phyloP scores from a whole-genome alignment of 2,329 filamentous ascomycete species.

The Penicillium paneum region DNA sequence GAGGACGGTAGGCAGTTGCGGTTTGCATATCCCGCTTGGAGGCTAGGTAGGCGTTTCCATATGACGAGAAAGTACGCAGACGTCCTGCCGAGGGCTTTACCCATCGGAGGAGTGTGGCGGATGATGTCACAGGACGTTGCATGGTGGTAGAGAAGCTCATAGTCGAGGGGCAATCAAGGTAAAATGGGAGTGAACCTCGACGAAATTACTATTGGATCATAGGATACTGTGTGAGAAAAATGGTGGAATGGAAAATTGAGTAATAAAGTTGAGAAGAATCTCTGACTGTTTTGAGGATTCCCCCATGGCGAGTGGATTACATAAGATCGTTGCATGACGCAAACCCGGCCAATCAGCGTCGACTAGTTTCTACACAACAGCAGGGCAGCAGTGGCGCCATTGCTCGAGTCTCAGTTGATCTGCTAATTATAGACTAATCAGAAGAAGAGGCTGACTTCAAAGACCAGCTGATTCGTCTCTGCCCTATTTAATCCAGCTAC shows the following conservation, averaged over 20 bases:
- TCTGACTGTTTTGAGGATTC: slow-evolving; percentile 25
- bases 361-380: slow-evolving; percentile 39
- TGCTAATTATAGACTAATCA: background rate
- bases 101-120: slow-evolving; percentile 40
- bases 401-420: slow-evolving; percentile 4
- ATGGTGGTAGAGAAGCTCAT: slow-evolving; percentile 42
- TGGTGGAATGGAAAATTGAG: slow-evolving; percentile 8
- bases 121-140: slow-evolving; percentile 48
- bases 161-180: slow-evolving; percentile 11
- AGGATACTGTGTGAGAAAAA: slow-evolving; percentile 7
- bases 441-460: background rate
- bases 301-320: slow-evolving; percentile 21
- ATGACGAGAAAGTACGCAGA: slow-evolving; percentile 49
- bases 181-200: background rate
- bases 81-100: slow-evolving; percentile 38
- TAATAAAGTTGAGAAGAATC: slow-evolving; percentile 13
- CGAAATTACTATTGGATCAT: slow-evolving; percentile 18
- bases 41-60: slow-evolving; percentile 43
- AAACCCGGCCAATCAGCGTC: slow-evolving; percentile 36
- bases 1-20: slow-evolving; percentile 61
- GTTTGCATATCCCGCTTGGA: slow-evolving; percentile 63
- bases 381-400: slow-evolving; percentile 28
- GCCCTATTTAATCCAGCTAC: background rate
- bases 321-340: slow-evolving; percentile 26
- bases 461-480: background rate